Base-by-base conservation (phyloP, 225 moss, liverwort and hornwort species). In the Polytrichum commune region DNA sequence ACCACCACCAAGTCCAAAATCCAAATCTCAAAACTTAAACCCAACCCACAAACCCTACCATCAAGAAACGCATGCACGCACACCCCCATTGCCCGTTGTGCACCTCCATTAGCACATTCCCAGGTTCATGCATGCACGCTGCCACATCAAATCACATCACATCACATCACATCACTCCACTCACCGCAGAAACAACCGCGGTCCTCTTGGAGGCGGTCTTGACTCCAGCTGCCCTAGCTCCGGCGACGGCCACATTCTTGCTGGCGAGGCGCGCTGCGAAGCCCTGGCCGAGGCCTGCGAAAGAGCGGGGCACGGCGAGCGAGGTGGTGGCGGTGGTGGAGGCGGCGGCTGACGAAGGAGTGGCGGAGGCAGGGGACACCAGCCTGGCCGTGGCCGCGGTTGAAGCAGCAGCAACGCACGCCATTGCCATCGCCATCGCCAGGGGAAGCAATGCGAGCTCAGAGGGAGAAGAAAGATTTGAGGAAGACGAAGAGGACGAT, bases 261-360 rank as follows among this genome's bases (percentile, higher is more conserved):
- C 76, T 63, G 62, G 77, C 75, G 29, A 86, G 46, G n/a, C 83
- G 86, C 25, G 86, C 84, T n/a, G 69, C 66, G 24, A 84, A 86
- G 67, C 72, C 75, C 67, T 69, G 67, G 54, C 79, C 83, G 64
- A 89, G 77, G 0, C 86, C 89, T 56, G 65, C 67, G 73, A 83
- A 71, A 0, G 79, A 63, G 74, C 72, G 72, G 0, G 83, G 83
- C 65, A 84, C 77, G 3, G 86, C 80, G 27, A 79, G 46, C 19
- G 86, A 72, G 33, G 78, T 68, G 28, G 88, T 60, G 1, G 81
- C 7, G 9, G 67, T 24, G 53, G 69, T 7, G 16, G 69, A 22
- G 26, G 79, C 5, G 0, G 68, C 10, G 9, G 77, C 18, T 24
- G 72, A 19, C 20, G 86, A 20, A 0, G 77, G 54, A 5, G 78